These are phyloP conservation scores for Xylaria polymorpha DNA, from an alignment of 2,329 filamentous ascomycete genomes.

Conservation along the genomic window DNA sequence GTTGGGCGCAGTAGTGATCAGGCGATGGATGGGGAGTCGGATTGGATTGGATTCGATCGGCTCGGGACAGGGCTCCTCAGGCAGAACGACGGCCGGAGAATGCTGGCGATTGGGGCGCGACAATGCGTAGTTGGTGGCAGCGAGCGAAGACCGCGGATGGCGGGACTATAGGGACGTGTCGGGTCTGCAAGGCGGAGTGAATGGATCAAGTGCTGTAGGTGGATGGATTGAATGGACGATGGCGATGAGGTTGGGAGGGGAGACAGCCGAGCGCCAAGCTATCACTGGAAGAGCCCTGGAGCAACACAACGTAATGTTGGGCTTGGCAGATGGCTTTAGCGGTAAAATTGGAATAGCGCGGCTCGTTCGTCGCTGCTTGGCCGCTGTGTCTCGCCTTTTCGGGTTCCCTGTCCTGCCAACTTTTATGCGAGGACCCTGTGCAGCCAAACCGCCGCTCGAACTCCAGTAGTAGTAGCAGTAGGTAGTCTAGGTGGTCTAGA, in stretches of 20 bases:
- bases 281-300: slow-evolving; percentile 22
- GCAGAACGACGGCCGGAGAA: neutral
- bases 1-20: slow-evolving; percentile 32
- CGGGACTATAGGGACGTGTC: slow-evolving; percentile 12
- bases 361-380: slow-evolving; percentile 12
- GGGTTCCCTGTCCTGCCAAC: slow-evolving; percentile 13
- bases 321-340: slow-evolving; percentile 30
- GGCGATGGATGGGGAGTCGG: slow-evolving; percentile 13
- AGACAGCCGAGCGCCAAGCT: slow-evolving; percentile 36
- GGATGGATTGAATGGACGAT: slow-evolving; percentile 26
- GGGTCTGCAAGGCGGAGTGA: slow-evolving; percentile 7
- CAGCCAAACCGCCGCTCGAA: neutral
- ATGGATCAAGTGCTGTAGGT: slow-evolving; percentile 17
- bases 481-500: neutral
- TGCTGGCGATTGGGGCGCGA: slow-evolving; percentile 13
- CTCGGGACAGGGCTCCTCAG: slow-evolving; percentile 12
- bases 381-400: slow-evolving; percentile 13
- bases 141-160: neutral
- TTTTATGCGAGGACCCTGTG: slow-evolving; percentile 3
- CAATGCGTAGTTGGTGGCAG: slow-evolving; percentile 2
- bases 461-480: neutral
- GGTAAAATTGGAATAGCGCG: slow-evolving; percentile 37
- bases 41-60: slow-evolving; percentile 16
- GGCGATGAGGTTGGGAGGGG: slow-evolving; percentile 40
- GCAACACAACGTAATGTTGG: slow-evolving; percentile 38